Evolutionary conservation across 345 rosid genomes (phyloP).

Genomic region (Lepidium africanum): DNA sequence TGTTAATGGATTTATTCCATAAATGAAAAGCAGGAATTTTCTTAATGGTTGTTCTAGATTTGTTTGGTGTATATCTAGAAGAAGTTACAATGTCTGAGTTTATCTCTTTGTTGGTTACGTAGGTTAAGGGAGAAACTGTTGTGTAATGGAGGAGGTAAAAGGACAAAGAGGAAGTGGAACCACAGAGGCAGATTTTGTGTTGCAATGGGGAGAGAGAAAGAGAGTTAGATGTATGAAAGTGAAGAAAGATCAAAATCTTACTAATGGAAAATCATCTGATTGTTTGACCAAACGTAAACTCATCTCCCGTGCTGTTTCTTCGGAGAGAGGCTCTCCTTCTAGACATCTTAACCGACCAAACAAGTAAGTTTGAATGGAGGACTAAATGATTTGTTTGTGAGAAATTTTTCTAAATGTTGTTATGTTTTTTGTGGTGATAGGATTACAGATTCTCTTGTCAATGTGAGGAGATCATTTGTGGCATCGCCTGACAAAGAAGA

Average conservation of each 20-base stretch:
- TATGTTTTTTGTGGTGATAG: constrained; percentile 29
- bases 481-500: constrained; percentile 74
- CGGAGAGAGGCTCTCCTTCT: constrained; percentile 50
- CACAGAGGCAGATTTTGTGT: constrained; percentile 65
- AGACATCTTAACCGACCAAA: constrained; percentile 38
- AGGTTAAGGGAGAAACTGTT: constrained; percentile 8
- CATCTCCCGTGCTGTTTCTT: constrained; percentile 34
- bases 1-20: neutral
- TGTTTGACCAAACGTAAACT: constrained; percentile 50
- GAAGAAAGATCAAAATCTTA: constrained; percentile 49
- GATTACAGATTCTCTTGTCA: constrained; percentile 41
- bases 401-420: neutral
- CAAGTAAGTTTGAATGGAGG: constrained; percentile 35
- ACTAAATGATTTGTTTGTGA: neutral
- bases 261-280: constrained; percentile 42
- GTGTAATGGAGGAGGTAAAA: constrained; percentile 61
- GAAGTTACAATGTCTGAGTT: neutral
- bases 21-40: neutral
- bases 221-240: constrained; percentile 76
- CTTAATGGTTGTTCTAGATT: neutral
- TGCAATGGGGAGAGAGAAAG: constrained; percentile 92
- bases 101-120: constrained; percentile 5
- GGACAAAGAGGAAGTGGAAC: constrained; percentile 44
- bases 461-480: constrained; percentile 38
- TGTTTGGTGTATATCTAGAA: neutral